Evolutionary conservation across 345 rosid species (phyloP), one percentile per base, ranked within the genome.

Genomic region (Populus euphratica): DNA sequence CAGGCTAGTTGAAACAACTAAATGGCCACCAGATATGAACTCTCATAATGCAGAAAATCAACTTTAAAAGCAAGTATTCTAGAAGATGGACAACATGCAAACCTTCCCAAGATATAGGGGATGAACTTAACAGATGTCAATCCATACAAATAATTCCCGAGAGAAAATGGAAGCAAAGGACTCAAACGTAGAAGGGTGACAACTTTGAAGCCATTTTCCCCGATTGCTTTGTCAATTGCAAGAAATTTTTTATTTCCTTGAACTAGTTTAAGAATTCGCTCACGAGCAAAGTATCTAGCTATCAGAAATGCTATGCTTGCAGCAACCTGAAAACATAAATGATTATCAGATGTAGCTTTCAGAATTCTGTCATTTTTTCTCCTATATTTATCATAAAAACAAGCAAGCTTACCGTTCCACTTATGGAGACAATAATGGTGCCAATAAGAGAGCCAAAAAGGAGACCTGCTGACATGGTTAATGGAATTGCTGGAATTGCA

Each of bases 391-490:
- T 35, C 16, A 85, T 64, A 16, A 47, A 70, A 49, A 21, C 4
- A 43, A 73, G 0, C 44, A 29, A 70, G 82, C 97, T 88, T 79
- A 96, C 99, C 23, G 97, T 93, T 86, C 99, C 99, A 83, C 99
- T 93, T 72, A 96, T 88, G n/a, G 99, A 96, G 75, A 96, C 99
- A 43, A 96, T 88, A 81, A 96, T 87, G 70, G 99, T 93, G 83
- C 99, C 99, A 78, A 88, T 75, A 6, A 89, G 25, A 35, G 97
- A 87, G 72, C 99, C 99, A 10, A 96, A 93, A 84, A 96, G 97
- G 86, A 96, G 97, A 85, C 99, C 99, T 71, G 99, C 98, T 21
- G 98, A 92, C 97, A 96, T 92, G 18, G 99, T 96, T 85, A 95
- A 88, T 16, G 98, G 99, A 69, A 95, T 88, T 56, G 99, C 98